phyloP scores from a whole-genome alignment of 1,284 basidiomycete species.

The Porodaedalea pini region DNA sequence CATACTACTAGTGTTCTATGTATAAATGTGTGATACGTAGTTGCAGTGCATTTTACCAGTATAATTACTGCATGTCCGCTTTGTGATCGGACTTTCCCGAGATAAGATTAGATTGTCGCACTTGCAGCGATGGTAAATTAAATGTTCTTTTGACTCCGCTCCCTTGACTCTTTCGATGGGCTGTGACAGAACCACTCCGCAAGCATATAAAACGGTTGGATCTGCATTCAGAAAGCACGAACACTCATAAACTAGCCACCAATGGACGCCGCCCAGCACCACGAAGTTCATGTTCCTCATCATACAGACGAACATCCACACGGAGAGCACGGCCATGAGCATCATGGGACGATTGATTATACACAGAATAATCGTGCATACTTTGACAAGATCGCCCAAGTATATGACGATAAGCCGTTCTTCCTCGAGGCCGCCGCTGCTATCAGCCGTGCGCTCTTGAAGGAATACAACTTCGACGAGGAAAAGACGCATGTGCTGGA shows the following conservation, averaged over 20 bases:
- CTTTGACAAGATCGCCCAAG: conserved; percentile 31
- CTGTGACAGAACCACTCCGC: too few relatives aligned
- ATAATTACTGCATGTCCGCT: too few relatives aligned
- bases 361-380: conserved; percentile 28
- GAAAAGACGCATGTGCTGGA: conserved; percentile 59
- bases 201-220: too few relatives aligned
- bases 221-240: too few relatives aligned
- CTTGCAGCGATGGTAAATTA: too few relatives aligned
- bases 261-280: background rate
- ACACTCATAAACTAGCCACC: background rate
- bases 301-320: background rate
- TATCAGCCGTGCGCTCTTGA: conserved; percentile 40
- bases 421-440: conserved; percentile 31
- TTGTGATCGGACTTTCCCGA: too few relatives aligned
- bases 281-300: background rate
- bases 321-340: background rate
- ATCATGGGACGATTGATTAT: background rate
- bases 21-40: too few relatives aligned
- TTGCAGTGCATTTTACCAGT: too few relatives aligned
- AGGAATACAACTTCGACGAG: conserved; percentile 49
- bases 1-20: too few relatives aligned
- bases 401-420: conserved; percentile 30
- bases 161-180: too few relatives aligned
- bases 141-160: too few relatives aligned
- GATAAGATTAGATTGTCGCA: too few relatives aligned